Percentiles rank a stretch among this genome's conserved stretches.
Evolutionary conservation across 495 filamentous ascomycete genomes (phyloP).

Genomic region (Annulohypoxylon nitens): DNA sequence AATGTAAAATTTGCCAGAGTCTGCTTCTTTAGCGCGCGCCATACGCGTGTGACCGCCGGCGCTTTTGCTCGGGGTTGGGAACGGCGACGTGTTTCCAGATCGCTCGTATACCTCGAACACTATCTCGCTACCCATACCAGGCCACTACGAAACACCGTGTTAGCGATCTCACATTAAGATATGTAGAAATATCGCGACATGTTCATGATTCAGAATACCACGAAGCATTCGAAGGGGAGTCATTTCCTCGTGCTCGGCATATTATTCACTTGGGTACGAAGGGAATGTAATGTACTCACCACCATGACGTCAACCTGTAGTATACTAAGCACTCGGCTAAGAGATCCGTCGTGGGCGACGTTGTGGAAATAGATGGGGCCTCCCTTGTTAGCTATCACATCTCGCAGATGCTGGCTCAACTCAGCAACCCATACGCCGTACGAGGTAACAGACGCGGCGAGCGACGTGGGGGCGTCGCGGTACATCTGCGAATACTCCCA

Average conservation of each 20-base stretch:
- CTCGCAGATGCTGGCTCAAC: slow-evolving; percentile 69
- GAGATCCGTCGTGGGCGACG: slow-evolving; percentile 76
- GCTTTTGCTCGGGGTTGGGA: neutral
- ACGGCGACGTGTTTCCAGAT: slow-evolving; percentile 21
- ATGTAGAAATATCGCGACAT: neutral
- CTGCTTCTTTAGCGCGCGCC: slow-evolving; percentile 52
- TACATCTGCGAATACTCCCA: slow-evolving; percentile 79
- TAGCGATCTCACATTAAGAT: neutral
- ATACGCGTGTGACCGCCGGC: neutral
- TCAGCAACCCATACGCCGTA: slow-evolving; percentile 76
- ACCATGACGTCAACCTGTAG: slow-evolving; percentile 76
- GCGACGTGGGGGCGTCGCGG: slow-evolving; percentile 68
- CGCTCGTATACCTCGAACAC: slow-evolving; percentile 73
- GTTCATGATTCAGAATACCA: neutral
- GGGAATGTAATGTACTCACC: slow-evolving; percentile 13
- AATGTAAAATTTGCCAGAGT: slow-evolving; percentile 55
- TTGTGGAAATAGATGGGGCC: slow-evolving; percentile 71
- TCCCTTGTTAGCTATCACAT: slow-evolving; percentile 53
- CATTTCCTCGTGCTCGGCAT: neutral
- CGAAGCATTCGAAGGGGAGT: neutral
- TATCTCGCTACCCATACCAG: slow-evolving; percentile 77
- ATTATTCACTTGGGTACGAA: neutral
- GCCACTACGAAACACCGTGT: slow-evolving; percentile 61
- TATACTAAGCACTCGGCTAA: slow-evolving; percentile 71
- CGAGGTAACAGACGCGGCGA: slow-evolving; percentile 64